Conservation (phyloP, 2,329 filamentous ascomycete species). For the Epichloe uncinata region DNA sequence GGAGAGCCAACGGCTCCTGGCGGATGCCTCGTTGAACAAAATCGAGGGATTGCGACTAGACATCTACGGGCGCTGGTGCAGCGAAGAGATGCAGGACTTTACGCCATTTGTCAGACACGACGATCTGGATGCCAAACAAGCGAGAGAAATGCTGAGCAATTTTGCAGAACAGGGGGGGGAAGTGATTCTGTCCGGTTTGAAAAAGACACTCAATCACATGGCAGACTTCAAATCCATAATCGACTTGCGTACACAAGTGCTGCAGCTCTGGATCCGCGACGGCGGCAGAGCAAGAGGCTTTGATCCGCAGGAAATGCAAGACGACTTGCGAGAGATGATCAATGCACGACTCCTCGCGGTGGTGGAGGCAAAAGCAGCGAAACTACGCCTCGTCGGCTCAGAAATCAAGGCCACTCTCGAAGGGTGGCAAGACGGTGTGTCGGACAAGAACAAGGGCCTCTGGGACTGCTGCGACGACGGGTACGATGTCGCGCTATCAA, state of each 20-base stretch:
- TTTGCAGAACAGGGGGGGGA: constrained; percentile 53
- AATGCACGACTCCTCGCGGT: constrained; percentile 54
- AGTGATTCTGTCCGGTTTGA: constrained; percentile 47
- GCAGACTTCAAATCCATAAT: constrained; percentile 56
- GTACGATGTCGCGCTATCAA: constrained; percentile 50
- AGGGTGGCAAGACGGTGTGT: constrained; percentile 42
- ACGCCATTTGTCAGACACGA: constrained; percentile 79
- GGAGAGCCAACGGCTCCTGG: constrained; percentile 57
- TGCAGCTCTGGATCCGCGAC: constrained; percentile 65
- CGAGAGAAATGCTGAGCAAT: constrained; percentile 43
- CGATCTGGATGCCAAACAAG: constrained; percentile 49
- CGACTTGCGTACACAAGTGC: constrained; percentile 52
- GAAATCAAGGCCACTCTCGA: constrained; percentile 50
- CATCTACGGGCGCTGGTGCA: constrained; percentile 65
- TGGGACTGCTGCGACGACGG: constrained; percentile 47
- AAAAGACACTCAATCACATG: constrained; percentile 43
- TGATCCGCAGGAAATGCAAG: constrained; percentile 53
- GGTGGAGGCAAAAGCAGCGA: constrained; percentile 48
- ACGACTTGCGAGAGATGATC: constrained; percentile 53
- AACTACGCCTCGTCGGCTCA: constrained; percentile 50
- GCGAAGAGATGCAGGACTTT: constrained; percentile 71
- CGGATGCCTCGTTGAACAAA: constrained; percentile 51
- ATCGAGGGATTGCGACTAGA: constrained; percentile 65
- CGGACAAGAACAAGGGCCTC: constrained; percentile 38
- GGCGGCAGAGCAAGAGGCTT: constrained; percentile 51